Evolutionary conservation across 768 basidiomycete species (phyloP).

Genomic region (Lactifluus echinatus): DNA sequence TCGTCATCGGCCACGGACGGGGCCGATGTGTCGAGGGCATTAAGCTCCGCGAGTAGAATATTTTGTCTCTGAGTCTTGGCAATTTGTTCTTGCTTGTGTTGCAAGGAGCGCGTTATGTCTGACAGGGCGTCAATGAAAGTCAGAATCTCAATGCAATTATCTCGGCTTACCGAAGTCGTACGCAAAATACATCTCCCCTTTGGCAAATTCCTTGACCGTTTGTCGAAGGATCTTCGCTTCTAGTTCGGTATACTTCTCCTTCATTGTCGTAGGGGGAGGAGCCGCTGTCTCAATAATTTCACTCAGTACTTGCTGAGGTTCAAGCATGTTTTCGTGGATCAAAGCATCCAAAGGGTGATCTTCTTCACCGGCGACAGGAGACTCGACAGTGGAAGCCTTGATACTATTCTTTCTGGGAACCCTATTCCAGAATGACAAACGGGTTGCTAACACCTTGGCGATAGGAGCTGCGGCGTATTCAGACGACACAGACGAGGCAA

Average conservation of each 20-base stretch:
- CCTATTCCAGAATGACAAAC: constrained; percentile 70
- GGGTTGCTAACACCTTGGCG: constrained; percentile 51
- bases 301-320: constrained; percentile 44
- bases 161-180: constrained; percentile 64
- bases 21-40: constrained; percentile 35
- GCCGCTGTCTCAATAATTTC: constrained; percentile 53
- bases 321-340: constrained; percentile 19
- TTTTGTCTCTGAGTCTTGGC: constrained; percentile 50
- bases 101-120: constrained; percentile 81
- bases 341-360: constrained; percentile 17
- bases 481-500: constrained; percentile 47
- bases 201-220: constrained; percentile 64
- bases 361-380: constrained; percentile 15
- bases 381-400: neutral
- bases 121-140: neutral
- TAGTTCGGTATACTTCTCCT: constrained; percentile 65
- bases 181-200: constrained; percentile 87
- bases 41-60: constrained; percentile 50
- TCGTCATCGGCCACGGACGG: constrained; percentile 27
- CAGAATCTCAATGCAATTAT: constrained; percentile 3
- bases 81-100: constrained; percentile 66
- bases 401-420: constrained; percentile 34
- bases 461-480: constrained; percentile 40
- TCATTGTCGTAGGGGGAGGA: constrained; percentile 49
- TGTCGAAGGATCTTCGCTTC: constrained; percentile 80